Conservation (phyloP, 1,139 yeast species). For the Saccharomyces hybrid region DNA sequence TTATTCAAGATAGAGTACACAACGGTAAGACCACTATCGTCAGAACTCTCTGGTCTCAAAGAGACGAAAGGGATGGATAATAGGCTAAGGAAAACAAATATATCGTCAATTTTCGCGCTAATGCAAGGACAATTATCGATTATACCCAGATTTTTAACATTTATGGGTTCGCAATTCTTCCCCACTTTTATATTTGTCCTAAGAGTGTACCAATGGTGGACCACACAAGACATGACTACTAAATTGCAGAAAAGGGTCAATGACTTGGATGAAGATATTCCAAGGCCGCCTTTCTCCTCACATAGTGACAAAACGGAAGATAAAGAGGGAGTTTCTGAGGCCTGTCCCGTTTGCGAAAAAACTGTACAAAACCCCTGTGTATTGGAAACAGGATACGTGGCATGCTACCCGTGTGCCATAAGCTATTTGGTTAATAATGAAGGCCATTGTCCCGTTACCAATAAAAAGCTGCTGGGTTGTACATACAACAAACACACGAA, state of each 20-base stretch:
- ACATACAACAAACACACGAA: constrained; percentile 49
- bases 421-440: constrained; percentile 50
- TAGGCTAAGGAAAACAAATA: constrained; percentile 50
- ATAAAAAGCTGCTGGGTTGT: constrained; percentile 65
- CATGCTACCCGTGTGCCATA: constrained; percentile 82
- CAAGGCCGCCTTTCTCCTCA: constrained; percentile 34
- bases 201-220: constrained; percentile 88
- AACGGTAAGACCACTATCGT: constrained; percentile 43
- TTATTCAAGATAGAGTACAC: constrained; percentile 62
- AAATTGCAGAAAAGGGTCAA: constrained; percentile 51
- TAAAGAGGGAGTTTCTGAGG: constrained; percentile 10
- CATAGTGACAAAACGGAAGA: constrained; percentile 29
- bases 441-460: constrained; percentile 84
- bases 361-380: constrained; percentile 72
- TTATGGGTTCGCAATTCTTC: constrained; percentile 44
- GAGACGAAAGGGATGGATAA: constrained; percentile 45
- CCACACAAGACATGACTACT: constrained; percentile 64
- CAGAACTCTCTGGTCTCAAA: constrained; percentile 15
- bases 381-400: constrained; percentile 85
- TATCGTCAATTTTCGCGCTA: constrained; percentile 34
- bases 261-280: constrained; percentile 44
- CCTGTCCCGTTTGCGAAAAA: constrained; percentile 69
- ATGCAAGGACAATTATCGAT: constrained; percentile 37
- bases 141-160: constrained; percentile 35
- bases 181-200: constrained; percentile 43